Conservation (phyloP, 176 grass and related monocot genomes). For the Musa beccarii region DNA sequence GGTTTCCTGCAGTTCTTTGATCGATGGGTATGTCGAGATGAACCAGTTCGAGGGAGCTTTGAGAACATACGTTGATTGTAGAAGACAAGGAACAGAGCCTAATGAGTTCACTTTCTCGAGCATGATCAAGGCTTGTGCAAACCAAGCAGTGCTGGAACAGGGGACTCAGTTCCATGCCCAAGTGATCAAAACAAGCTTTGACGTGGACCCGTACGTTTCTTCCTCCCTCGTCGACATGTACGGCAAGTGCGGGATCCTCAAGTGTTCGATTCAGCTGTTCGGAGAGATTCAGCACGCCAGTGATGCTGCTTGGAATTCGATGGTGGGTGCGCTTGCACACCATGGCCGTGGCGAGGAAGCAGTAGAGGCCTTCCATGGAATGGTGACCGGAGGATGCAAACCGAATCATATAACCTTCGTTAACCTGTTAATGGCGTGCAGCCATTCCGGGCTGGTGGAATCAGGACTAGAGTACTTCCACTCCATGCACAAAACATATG, state of each 20-base stretch:
- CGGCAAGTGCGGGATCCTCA: conserved; percentile 48
- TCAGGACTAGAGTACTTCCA: conserved; percentile 44
- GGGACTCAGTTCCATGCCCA: conserved; percentile 50
- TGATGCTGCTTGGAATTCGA: conserved; percentile 41
- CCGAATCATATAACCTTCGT: conserved; percentile 61
- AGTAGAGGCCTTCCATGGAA: conserved; percentile 34
- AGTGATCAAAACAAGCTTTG: conserved; percentile 40
- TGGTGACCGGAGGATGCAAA: conserved; percentile 35
- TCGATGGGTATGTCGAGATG: conserved; percentile 50
- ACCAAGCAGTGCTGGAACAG: conserved; percentile 44
- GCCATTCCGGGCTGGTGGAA: conserved; percentile 56
- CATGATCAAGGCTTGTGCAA: conserved; percentile 60
- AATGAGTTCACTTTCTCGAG: conserved; percentile 64
- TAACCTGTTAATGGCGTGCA: conserved; percentile 51
- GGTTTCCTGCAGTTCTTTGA: conserved; percentile 49
- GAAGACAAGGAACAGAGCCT: conserved; percentile 29
- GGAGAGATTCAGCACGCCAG: conserved; percentile 30
- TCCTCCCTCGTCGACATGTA: conserved; percentile 61
- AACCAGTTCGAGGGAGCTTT: conserved; percentile 33
- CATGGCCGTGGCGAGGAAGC: conserved; percentile 48
- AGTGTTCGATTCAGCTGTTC: conserved; percentile 41
- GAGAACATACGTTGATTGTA: conserved; percentile 27
- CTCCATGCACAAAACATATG: conserved; percentile 41
- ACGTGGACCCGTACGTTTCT: conserved; percentile 31
- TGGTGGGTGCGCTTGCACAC: conserved; percentile 38